Base-by-base conservation (phyloP, 352 stramenopile genomes). In the Pythium rishiriense region DNA sequence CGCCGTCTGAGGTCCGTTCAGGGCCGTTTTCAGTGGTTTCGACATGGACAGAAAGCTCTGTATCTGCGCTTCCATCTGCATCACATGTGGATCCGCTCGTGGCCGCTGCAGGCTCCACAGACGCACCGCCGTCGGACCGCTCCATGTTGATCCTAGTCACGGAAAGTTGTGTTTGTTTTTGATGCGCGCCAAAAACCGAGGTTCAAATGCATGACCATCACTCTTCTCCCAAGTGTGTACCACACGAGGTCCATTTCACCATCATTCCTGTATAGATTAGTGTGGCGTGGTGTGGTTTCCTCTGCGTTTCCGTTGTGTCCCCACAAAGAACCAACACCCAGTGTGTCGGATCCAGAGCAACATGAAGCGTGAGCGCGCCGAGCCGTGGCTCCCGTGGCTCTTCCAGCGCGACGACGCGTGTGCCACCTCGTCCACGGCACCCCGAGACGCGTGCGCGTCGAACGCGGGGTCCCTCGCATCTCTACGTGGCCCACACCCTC, bases 1-100 rank as follows among this genome's bases (percentile, higher is more conserved):
- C 7, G 17, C 39, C 25, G 31, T 54, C 25, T 28, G 14, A 19
- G 33, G 31, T 29, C 35, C 31, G 0, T 49, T 54, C 49, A 26
- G n/a, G 19, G 47, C n/a, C 35, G 37, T 65, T 65, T 51, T n/a
- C 35, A 6, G 19, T 28, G 33, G 49, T 63, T 63, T 37, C 28
- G 22, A 21, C 59, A 28, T 39, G 39, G 7, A 17, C 33, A 0
- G 17, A 9, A 42, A 17, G n/a, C 25, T 37, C 49, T n/a, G 10
- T 14, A 24, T 64, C 24, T 58, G 1, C 9, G 15, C 43, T 48
- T n/a, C 8, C 21, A 24, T 64, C 24, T 58, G 1, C 9, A 19
- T 29, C 39, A 37, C 11, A 6, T 37, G 31, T 37, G 6, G 31
- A 37, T 37, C 31, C 11, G 31, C 6, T 37, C 31, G 31, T 37